Evolutionary conservation across 1,139 yeast genomes (phyloP), one percentile per base, ranked within the genome.

Genomic region (Meyerozyma athensensis): DNA sequence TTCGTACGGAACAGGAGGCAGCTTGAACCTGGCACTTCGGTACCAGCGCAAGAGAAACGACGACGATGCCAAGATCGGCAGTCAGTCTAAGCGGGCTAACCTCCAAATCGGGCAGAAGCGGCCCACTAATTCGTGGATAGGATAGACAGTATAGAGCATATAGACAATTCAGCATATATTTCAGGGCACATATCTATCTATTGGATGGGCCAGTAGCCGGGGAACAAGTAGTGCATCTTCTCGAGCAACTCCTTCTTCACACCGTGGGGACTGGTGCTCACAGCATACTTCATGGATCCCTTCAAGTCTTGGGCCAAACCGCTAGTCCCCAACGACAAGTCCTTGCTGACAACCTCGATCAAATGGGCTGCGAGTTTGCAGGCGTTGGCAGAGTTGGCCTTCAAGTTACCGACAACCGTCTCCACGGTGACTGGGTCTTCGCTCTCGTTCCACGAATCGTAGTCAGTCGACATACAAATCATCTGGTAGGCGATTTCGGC

Each of bases 401-500:
- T 78, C 58, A 92, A 74, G 60, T 92, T 87, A 38, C 95, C 87
- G 39, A 92, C 90, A 34, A 92, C 97, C 5, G 95, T 85, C 63
- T 90, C 97, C 13, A 94, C 97, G 9, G 97, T 90, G 34, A 92
- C 98, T 2, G 97, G 94, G 52, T 90, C 97, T 56, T 82, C 97
- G 41, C 77, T 79, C 52, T 85, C 96, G 56, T 89, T 85, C 98
- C 98, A 92, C 17, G 98, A 95, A 58, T 92, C 98, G 62, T 94
- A 92, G 62, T 94, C 98, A 13, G 98, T 92, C 2, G 96, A 84
- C 98, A 92, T 94, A 66, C 99, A 92, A 46, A 92, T 77, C 97
- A 92, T 92, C 63, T 90, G 97, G 64, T 94, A 92, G 24, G 95
- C 76, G 47, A 92, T 83, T 62, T 92, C 99, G 24, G 97, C 97